Evolutionary conservation across 148 eudicot genomes (phyloP), one percentile per base, ranked within the genome.

Genomic region (Persicaria maculosa): DNA sequence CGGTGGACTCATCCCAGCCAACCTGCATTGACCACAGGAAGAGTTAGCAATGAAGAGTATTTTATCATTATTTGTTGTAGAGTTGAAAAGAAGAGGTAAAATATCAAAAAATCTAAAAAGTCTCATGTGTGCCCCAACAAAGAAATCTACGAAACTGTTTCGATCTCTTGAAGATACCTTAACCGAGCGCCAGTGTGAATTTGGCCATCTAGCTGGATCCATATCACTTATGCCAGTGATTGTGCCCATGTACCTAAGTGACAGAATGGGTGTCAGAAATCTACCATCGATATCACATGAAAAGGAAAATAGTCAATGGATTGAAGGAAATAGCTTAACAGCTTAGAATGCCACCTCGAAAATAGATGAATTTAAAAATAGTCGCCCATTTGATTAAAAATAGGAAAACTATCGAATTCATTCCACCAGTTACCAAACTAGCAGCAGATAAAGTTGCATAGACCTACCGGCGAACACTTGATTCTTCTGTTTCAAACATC

Each of bases 121-220:
- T 69, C 48, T n/a, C 9, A 2, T 69, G 19, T n/a, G 50, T 69
- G 68, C 68, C 31, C 16, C 68, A 62, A 59, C 65, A 68, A 47
- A 69, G n/a, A 44, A 47, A 69, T 16, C 50, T 69, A 47, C 50
- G n/a, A 69, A 44, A 15, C 22, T 12, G 44, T 9, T 52, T 52
- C 4, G 15, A 65, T 3, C 47, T 55, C 31, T 31, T 36, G 7
- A 14, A 72, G 75, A 22, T 79, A 93, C 97, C 96, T 93, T 93
- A 71, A 93, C 96, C 17, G 96, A 93, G 71, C 96, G 91, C 97
- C 97, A 93, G 84, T 90, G 91, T 43, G 96, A 90, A 75, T 81
- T 88, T 71, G 90, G 83, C 96, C 96, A 90, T 59, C 90, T 86
- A 80, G 76, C 85, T 47, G 89, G 83, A 84, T 90, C 96, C 69